Evolutionary conservation across 495 filamentous ascomycete species (phyloP), one percentile per base, ranked within the genome.

Genomic region (Cetradonia linearis): DNA sequence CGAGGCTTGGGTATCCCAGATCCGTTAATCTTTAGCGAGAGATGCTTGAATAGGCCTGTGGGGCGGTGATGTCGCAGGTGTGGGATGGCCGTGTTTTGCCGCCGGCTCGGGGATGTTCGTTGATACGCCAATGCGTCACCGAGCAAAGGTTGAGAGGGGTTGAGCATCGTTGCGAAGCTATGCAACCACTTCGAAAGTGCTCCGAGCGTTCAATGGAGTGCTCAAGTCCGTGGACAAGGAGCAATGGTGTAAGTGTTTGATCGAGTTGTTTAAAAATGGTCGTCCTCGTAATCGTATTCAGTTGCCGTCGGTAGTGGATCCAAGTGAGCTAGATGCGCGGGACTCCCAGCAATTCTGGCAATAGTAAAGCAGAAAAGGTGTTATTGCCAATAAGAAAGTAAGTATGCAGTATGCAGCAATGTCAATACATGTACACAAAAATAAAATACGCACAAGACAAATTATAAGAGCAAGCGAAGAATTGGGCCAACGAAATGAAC

Each of bases 301-400:
- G 14, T n/a, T 13, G 13, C 28, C 23, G 50, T n/a, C 30, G 34
- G 33, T 9, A 20, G 23, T 13, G 11, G 31, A 46, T n/a, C 13
- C 42, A 46, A 46, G 42, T 10, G 42, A 46, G 20, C 42, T 5
- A 34, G 20, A n/a, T 54, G 31, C 31, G 30, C n/a, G 20, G 9
- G 14, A 54, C 34, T 36, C 50, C 50, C 34, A 54, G 50, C 30
- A 54, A 34, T 54, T 34, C 50, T 54, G 34, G 50, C 50, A 54
- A 54, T 54, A 31, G 50, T 34, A 18, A 36, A 5, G 30, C 11
- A 33, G 5, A 8, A 18, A 54, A 14, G 18, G 34, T 13, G 2
- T 11, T 36, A 4, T 36, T 25, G 3, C 20, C 50, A 46, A 10
- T 13, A 36, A 36, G 16, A 23, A 54, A 11, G 28, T 11, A 13